Conservation (phyloP, 2,329 filamentous ascomycete species). For the Aspergillus sp. region DNA sequence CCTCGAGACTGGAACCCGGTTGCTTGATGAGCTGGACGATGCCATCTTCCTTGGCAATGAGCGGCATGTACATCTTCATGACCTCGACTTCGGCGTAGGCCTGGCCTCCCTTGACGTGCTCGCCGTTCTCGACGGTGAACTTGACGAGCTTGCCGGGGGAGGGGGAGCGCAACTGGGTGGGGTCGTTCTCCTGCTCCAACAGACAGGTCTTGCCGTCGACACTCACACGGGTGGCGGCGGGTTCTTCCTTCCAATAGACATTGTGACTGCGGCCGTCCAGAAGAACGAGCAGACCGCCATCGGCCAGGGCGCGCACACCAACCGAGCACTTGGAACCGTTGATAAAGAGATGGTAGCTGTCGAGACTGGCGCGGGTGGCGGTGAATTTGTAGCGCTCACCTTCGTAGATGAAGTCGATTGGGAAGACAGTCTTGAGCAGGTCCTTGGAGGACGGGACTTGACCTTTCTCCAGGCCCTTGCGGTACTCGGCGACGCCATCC, state of each 20-base stretch:
- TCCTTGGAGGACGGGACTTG: constrained; percentile 88
- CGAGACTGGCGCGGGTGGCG: constrained; percentile 78
- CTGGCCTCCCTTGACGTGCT: constrained; percentile 86
- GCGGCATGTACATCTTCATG: constrained; percentile 99
- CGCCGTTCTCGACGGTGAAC: constrained; percentile 90
- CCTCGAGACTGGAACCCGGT: constrained; percentile 92
- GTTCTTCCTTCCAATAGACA: constrained; percentile 99
- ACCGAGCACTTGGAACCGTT: constrained; percentile 96
- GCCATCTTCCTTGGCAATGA: constrained; percentile 89
- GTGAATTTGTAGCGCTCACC: constrained; percentile 96
- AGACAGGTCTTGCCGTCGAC: constrained; percentile 98
- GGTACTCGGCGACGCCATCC: constrained; percentile 77
- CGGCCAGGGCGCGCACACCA: constrained; percentile 82
- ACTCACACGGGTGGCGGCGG: constrained; percentile 86
- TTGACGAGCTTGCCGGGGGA: constrained; percentile 97
- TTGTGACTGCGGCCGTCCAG: constrained; percentile 92
- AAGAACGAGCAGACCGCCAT: constrained; percentile 86
- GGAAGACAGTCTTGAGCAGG: constrained; percentile 93
- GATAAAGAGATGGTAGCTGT: constrained; percentile 97
- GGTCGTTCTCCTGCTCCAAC: constrained; percentile 97
- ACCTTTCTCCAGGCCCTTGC: constrained; percentile 83
- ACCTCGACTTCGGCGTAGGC: constrained; percentile 96
- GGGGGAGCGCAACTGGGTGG: constrained; percentile 88
- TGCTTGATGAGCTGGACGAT: constrained; percentile 98
- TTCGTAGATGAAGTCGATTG: constrained; percentile 97